Conservation (phyloP, 164 flowering plant species). For the Warburgia ugandensis region DNA sequence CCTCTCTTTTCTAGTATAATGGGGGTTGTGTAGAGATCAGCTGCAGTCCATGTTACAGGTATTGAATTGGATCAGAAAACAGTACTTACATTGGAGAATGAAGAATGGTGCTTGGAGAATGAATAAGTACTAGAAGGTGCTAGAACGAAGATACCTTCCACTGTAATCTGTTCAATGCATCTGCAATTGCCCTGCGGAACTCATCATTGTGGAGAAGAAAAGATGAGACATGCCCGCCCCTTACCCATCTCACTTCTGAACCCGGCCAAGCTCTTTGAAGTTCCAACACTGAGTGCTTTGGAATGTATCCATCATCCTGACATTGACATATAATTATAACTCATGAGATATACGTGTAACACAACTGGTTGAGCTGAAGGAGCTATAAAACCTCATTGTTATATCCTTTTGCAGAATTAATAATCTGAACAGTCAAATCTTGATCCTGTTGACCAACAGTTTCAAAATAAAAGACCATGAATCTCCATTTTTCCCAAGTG, state of each 20-base stretch:
- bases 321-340: background rate
- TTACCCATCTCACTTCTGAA: conserved; percentile 98
- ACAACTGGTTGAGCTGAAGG: too few relatives aligned
- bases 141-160: conserved; percentile 54
- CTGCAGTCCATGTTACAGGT: conserved; percentile 9
- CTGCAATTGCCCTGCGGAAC: conserved; percentile 83
- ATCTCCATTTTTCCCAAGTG: too few relatives aligned
- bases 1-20: too few relatives aligned
- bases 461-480: too few relatives aligned
- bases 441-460: too few relatives aligned
- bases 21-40: conserved; percentile 5
- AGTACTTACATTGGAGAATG: background rate
- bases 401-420: too few relatives aligned
- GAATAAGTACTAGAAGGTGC: conserved; percentile 8
- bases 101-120: background rate
- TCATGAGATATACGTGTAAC: too few relatives aligned
- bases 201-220: conserved; percentile 81
- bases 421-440: too few relatives aligned
- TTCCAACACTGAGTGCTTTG: conserved; percentile 86
- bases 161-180: conserved; percentile 62
- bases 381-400: too few relatives aligned
- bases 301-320: conserved; percentile 98
- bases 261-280: conserved; percentile 99
- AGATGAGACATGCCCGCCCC: conserved; percentile 95
- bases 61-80: conserved; percentile 5